A percentile compares a stretch with the other conserved stretches of the same genome.
Evolutionary conservation across 2,329 filamentous ascomycete genomes (phyloP).

Genomic region (Colletotrichum magnum): DNA sequence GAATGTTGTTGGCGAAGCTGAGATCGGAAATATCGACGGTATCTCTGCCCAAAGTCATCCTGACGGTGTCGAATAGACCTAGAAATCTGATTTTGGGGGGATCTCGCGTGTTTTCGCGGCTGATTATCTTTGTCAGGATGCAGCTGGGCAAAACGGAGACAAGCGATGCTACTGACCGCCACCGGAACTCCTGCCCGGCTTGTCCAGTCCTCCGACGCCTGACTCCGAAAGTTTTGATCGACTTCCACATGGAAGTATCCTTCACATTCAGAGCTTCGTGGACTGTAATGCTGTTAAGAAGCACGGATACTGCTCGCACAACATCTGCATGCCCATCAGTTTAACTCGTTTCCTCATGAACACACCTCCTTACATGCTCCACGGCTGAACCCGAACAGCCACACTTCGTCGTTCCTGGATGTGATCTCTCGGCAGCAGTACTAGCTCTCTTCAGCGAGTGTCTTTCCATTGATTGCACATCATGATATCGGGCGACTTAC

Average conservation of each 20-base stretch:
- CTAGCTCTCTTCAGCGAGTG: not conserved
- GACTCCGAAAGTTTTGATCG: too few species aligned
- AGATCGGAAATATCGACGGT: constrained; percentile 49
- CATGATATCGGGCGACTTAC: constrained; percentile 26
- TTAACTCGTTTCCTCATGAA: not conserved
- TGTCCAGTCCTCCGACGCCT: too few species aligned
- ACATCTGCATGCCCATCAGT: constrained; percentile 42
- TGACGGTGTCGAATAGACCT: constrained; percentile 55
- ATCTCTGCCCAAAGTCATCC: constrained; percentile 44
- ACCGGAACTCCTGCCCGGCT: not conserved
- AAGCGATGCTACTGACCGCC: not conserved
- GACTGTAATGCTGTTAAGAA: constrained; percentile 44
- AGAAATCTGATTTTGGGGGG: constrained; percentile 53
- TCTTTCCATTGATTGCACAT: not conserved
- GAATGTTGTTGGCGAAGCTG: constrained; percentile 50
- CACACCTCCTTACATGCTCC: constrained; percentile 48
- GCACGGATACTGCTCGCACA: constrained; percentile 54
- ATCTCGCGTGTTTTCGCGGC: constrained; percentile 36
- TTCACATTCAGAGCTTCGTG: too few species aligned
- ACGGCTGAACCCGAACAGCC: constrained; percentile 56
- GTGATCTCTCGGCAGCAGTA: constrained; percentile 28
- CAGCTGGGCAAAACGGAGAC: not conserved
- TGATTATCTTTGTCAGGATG: not conserved
- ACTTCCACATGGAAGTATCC: too few species aligned
- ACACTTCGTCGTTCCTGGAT: constrained; percentile 52